Conservation (phyloP, 257 asterid species). For the Petunia secreta region DNA sequence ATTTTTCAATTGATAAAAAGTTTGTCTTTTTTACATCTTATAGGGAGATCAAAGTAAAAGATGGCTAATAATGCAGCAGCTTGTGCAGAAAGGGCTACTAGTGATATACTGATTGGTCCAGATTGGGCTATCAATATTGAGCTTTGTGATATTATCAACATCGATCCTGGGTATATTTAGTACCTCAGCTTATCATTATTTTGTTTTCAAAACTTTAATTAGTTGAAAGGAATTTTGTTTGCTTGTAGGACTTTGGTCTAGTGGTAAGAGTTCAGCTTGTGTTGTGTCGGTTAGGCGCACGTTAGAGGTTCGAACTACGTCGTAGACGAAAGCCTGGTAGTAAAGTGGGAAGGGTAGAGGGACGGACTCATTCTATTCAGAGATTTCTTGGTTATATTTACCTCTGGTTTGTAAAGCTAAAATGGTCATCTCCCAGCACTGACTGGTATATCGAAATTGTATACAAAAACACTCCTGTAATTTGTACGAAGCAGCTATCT, state of each 20-base stretch:
- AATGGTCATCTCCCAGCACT: not conserved
- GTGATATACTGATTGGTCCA: constrained; percentile 91
- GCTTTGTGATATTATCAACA: constrained; percentile 83
- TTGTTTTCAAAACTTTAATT: not conserved
- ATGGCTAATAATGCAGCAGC: constrained; percentile 86
- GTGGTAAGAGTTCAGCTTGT: no score
- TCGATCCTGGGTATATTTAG: constrained; percentile 70
- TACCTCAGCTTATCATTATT: not conserved
- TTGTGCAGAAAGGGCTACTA: constrained; percentile 95
- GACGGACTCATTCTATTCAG: not conserved
- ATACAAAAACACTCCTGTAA: not conserved
- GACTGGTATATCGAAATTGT: not conserved
- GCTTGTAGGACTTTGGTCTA: not conserved
- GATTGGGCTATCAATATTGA: constrained; percentile 98
- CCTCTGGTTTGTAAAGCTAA: not conserved
- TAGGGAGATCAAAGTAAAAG: constrained; percentile 34
- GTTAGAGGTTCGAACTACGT: no score
- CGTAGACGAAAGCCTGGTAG: not conserved
- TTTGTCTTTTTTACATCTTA: not conserved
- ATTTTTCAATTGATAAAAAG: not conserved
- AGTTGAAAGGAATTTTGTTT: not conserved
- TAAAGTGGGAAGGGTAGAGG: not conserved
- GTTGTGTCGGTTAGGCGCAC: no score
- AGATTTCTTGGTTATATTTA: not conserved
- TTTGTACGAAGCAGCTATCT: not conserved